These are phyloP conservation scores for Eucalyptus cladocalyx DNA, from an alignment of 345 rosid species.

Conservation along the genomic window DNA sequence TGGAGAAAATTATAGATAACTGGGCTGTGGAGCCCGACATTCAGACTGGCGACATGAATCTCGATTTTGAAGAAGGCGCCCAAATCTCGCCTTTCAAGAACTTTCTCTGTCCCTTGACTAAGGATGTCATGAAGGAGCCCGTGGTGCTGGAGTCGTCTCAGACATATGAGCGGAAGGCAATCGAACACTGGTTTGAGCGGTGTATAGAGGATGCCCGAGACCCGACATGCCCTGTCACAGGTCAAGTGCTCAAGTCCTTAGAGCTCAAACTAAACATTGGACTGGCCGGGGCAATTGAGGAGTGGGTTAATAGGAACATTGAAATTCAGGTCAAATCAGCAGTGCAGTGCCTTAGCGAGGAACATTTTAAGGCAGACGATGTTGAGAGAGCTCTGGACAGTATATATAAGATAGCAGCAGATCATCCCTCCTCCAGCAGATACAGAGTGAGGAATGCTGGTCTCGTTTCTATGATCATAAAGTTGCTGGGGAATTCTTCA, in stretches of 20 bases:
- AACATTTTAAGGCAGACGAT: constrained; percentile 1
- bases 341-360: constrained; percentile 10
- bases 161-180: constrained; percentile 27
- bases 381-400: constrained; percentile 10
- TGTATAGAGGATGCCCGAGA: constrained; percentile 19
- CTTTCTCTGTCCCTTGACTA: constrained; percentile 23
- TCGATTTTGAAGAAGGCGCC: constrained; percentile 14
- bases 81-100: constrained; percentile 12
- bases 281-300: constrained; percentile 30
- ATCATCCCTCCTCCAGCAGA: constrained; percentile 12
- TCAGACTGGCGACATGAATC: neutral
- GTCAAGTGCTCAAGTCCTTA: constrained; percentile 16
- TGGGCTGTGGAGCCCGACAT: constrained; percentile 1
- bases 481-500: constrained; percentile 10
- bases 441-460: constrained; percentile 22
- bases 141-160: constrained; percentile 30
- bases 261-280: constrained; percentile 26
- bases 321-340: neutral
- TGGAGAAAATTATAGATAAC: constrained; percentile 15
- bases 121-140: constrained; percentile 36
- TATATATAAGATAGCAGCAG: constrained; percentile 16
- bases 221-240: constrained; percentile 28
- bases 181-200: constrained; percentile 20
- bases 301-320: constrained; percentile 29
- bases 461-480: constrained; percentile 9